phyloP scores from a whole-genome alignment of 2,329 filamentous ascomycete genomes.

The Ophiocordyceps unilateralis region DNA sequence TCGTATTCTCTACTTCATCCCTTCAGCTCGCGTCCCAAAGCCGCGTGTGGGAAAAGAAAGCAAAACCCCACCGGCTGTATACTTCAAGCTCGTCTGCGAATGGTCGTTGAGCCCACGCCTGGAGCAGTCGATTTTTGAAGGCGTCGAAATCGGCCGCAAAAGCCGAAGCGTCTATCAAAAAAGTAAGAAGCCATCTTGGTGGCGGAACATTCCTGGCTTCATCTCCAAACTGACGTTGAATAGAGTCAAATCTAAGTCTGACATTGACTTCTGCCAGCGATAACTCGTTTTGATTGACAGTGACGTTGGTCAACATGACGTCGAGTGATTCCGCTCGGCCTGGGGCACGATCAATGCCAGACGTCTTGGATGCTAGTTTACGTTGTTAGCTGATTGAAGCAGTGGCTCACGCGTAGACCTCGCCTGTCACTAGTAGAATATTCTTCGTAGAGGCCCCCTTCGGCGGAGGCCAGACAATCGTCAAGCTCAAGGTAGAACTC shows the following conservation, averaged over 20 bases:
- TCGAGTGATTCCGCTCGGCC: background rate
- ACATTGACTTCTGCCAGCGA: background rate
- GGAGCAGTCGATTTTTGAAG: background rate
- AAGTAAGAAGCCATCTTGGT: too few species aligned
- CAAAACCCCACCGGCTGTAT: background rate
- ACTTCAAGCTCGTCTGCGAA: background rate
- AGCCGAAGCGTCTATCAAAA: background rate
- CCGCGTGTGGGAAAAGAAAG: background rate
- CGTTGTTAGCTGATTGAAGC: background rate
- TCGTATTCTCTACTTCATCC: background rate
- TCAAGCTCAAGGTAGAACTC: background rate
- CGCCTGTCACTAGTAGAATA: background rate
- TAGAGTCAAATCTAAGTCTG: background rate
- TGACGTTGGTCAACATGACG: background rate
- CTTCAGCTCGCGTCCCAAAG: background rate
- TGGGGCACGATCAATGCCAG: background rate
- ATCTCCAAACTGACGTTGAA: background rate
- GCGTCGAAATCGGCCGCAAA: background rate
- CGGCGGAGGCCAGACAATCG: background rate
- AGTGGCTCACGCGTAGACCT: background rate
- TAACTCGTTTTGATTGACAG: background rate
- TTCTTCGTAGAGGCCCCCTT: background rate
- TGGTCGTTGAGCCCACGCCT: background rate
- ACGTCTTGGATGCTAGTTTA: background rate
- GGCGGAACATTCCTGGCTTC: too few species aligned